Conservation (phyloP, 495 filamentous ascomycete species). For the Aspergillus baeticus region DNA sequence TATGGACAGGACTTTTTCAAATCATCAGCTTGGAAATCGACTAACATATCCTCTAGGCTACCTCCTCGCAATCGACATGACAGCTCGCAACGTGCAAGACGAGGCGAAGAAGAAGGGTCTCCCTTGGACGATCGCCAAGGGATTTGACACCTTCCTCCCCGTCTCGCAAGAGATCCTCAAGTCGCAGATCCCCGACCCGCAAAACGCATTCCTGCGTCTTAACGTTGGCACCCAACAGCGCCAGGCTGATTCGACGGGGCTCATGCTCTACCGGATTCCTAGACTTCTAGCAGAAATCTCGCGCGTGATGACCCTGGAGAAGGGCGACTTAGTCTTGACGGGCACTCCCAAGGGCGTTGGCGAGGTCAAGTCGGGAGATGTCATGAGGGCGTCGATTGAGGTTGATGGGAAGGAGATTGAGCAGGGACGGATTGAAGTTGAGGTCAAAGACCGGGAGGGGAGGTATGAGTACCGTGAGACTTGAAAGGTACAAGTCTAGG, state of each 20-base stretch:
- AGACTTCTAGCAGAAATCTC: constrained; percentile 84
- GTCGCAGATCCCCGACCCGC: constrained; percentile 76
- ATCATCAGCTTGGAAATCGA: neutral
- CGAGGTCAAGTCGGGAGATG: constrained; percentile 77
- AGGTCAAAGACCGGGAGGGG: constrained; percentile 67
- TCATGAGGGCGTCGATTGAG: constrained; percentile 82
- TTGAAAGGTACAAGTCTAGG: constrained; percentile 8
- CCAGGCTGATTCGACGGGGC: constrained; percentile 80
- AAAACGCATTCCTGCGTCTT: constrained; percentile 81
- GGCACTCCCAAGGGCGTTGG: constrained; percentile 98
- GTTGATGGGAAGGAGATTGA: constrained; percentile 81
- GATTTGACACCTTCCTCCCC: constrained; percentile 95
- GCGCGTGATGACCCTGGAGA: constrained; percentile 88
- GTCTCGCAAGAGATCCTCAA: constrained; percentile 76
- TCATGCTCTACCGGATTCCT: constrained; percentile 95
- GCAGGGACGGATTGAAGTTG: constrained; percentile 82
- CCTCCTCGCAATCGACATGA: constrained; percentile 88
- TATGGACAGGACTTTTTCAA: neutral
- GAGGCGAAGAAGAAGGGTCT: constrained; percentile 95
- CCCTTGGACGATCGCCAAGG: constrained; percentile 95
- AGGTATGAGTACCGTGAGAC: constrained; percentile 49
- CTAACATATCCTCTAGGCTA: constrained; percentile 54
- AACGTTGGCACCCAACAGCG: constrained; percentile 69
- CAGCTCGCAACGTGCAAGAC: constrained; percentile 87
- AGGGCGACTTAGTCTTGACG: constrained; percentile 89